Evolutionary conservation across 1,284 basidiomycete species (phyloP), one percentile per base, ranked within the genome.

Genomic region (Pseudozyma hubeiensis): DNA sequence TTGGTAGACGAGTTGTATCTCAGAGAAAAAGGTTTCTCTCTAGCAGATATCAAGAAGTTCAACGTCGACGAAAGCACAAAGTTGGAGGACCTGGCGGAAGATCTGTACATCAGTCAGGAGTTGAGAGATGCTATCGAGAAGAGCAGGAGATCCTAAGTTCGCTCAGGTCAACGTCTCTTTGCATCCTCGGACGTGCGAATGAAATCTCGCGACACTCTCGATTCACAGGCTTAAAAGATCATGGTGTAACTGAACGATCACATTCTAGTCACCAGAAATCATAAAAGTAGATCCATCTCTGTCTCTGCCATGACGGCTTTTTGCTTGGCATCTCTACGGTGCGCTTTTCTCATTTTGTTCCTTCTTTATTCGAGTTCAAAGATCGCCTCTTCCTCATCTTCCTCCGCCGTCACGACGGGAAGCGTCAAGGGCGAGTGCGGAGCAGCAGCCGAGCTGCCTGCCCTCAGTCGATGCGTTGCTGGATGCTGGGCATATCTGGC

Each of bases 1-100:
- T 48, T 82, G 35, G 72, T 84, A 7, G 84, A 85, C 53, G 84
- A 85, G 48, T 31, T 84, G 33, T 84, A 80, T 60, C 60, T 85
- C 14, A 57, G 82, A 8, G 19, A 65, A 8, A 56, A 76, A 30
- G 72, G 78, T 1, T 77, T 79, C 17, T 53, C 39, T 4, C 30
- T 52, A 50, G 63, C 76, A 0, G 31, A 79, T 30, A 62, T 80
- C 7, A 51, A 67, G 5, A 48, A 37, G 1, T 81, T 73, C 40
- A 66, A 63, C n/a, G 64, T 71, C 16, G 53, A 64, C 46, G 57
- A 67, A 19, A 4, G 9, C 0, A 78, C 74, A 4, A 47, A 67
- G 10, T 33, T 77, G 19, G 46, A 78, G 2, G 52, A 75, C 4
- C 71, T 84, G 9, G 72, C 72, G 0, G 80, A 82, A 39, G 83